Conservation (phyloP, 306 rosid genomes). For the Phaseolus lunatus region DNA sequence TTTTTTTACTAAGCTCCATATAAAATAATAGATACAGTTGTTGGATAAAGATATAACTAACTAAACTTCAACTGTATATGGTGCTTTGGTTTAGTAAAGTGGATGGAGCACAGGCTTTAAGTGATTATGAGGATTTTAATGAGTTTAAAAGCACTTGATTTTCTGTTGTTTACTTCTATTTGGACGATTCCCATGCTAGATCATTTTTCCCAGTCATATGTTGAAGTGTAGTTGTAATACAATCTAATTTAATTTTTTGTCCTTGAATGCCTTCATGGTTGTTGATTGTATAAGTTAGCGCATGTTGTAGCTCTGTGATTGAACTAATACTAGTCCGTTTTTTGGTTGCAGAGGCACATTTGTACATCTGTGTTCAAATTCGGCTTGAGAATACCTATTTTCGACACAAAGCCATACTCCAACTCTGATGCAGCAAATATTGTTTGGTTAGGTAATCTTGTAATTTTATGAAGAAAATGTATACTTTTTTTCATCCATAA, state of each 20-base stretch:
- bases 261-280: not conserved
- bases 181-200: not conserved
- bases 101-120: not conserved
- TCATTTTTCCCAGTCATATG: not conserved
- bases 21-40: not conserved
- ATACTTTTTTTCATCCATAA: slow-evolving; percentile 46
- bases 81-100: no score
- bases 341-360: slow-evolving; percentile 55
- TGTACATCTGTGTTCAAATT: slow-evolving; percentile 54
- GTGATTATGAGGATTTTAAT: not conserved
- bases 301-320: not conserved
- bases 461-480: slow-evolving; percentile 39
- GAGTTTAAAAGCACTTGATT: not conserved
- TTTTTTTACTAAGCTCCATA: slow-evolving; percentile 24
- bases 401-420: slow-evolving; percentile 48
- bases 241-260: not conserved
- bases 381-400: slow-evolving; percentile 52
- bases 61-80: no score
- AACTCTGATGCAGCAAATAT: slow-evolving; percentile 43
- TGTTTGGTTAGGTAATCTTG: slow-evolving; percentile 48
- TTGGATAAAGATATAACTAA: no score
- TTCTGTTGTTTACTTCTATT: not conserved
- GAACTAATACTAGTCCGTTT: slow-evolving; percentile 35
- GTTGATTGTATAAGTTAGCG: not conserved
- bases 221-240: not conserved